Percentiles rank a stretch among this genome's conserved stretches.
Evolutionary conservation across 2,329 filamentous ascomycete genomes (phyloP).

Genomic region (Plectosphaerella cucumerina): DNA sequence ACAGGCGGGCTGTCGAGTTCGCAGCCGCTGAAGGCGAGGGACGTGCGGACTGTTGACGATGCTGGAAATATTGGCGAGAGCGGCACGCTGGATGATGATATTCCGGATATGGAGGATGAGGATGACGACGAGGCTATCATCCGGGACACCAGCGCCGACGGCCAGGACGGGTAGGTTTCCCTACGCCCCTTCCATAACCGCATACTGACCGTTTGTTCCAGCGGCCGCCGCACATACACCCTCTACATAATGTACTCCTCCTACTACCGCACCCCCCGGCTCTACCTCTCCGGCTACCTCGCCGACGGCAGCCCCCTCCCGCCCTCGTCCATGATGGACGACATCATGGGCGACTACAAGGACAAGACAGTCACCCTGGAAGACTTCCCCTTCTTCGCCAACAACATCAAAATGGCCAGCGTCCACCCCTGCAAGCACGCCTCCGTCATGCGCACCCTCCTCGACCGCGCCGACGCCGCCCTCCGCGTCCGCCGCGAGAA

Average conservation of each 20-base stretch:
- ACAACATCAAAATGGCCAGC: constrained; percentile 90
- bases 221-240: constrained; percentile 86
- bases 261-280: constrained; percentile 91
- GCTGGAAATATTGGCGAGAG: constrained; percentile 78
- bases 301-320: constrained; percentile 75
- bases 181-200: too few relatives aligned
- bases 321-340: constrained; percentile 88
- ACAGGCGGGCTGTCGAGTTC: constrained; percentile 76
- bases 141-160: constrained; percentile 57
- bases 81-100: constrained; percentile 71
- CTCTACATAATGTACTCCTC: constrained; percentile 98
- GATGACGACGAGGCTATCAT: constrained; percentile 98
- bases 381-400: constrained; percentile 92
- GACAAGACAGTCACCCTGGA: constrained; percentile 98
- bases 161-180: constrained; percentile 38
- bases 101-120: constrained; percentile 97
- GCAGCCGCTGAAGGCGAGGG: constrained; percentile 70
- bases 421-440: constrained; percentile 98
- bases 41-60: constrained; percentile 86
- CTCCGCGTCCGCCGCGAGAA: constrained; percentile 85
- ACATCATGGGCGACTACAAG: constrained; percentile 94
- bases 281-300: constrained; percentile 90
- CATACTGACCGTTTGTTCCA: constrained; percentile 28
- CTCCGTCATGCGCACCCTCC: constrained; percentile 93
- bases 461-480: constrained; percentile 91